Percentiles rank a stretch among this genome's conserved stretches.
Evolutionary conservation across 805 yeast species (phyloP).

Genomic region (Millerozyma miso): DNA sequence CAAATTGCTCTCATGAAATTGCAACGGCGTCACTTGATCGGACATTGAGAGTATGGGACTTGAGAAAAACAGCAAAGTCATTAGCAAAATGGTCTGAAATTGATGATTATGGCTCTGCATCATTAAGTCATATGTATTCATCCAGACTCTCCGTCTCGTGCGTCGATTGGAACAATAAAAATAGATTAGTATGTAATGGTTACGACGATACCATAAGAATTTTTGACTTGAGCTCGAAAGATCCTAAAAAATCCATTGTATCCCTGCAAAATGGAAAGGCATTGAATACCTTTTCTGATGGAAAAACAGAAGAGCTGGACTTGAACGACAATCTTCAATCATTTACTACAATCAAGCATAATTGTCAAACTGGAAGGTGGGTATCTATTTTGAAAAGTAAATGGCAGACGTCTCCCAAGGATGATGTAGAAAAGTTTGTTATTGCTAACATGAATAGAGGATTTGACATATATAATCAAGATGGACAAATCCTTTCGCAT

Average conservation of each 20-base stretch:
- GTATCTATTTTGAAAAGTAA: slow-evolving; percentile 84
- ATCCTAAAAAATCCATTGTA: slow-evolving; percentile 15
- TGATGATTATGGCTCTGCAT: slow-evolving; percentile 46
- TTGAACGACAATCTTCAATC: slow-evolving; percentile 51
- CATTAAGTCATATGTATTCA: slow-evolving; percentile 54
- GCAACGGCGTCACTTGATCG: slow-evolving; percentile 91
- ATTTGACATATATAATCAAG: slow-evolving; percentile 73
- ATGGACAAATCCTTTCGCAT: slow-evolving; percentile 78
- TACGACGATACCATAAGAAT: slow-evolving; percentile 81
- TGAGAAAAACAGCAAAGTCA: slow-evolving; percentile 49
- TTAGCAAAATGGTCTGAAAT: slow-evolving; percentile 52
- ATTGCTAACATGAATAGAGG: slow-evolving; percentile 92
- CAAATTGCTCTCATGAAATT: slow-evolving; percentile 56
- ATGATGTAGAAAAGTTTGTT: slow-evolving; percentile 74
- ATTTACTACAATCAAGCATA: slow-evolving; percentile 64
- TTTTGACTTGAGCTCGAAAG: slow-evolving; percentile 49
- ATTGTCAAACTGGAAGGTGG: slow-evolving; percentile 97
- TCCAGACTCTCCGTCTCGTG: slow-evolving; percentile 80
- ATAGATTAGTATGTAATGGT: slow-evolving; percentile 82
- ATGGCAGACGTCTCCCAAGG: slow-evolving; percentile 76
- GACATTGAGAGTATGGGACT: slow-evolving; percentile 81
- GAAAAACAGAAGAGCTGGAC: slow-evolving; percentile 7
- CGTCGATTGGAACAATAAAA: slow-evolving; percentile 73
- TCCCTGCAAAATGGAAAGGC: slow-evolving; percentile 20
- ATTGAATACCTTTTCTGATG: slow-evolving; percentile 5